Base-by-base conservation (phyloP, 306 rosid genomes). In the Crotalaria pallida region DNA sequence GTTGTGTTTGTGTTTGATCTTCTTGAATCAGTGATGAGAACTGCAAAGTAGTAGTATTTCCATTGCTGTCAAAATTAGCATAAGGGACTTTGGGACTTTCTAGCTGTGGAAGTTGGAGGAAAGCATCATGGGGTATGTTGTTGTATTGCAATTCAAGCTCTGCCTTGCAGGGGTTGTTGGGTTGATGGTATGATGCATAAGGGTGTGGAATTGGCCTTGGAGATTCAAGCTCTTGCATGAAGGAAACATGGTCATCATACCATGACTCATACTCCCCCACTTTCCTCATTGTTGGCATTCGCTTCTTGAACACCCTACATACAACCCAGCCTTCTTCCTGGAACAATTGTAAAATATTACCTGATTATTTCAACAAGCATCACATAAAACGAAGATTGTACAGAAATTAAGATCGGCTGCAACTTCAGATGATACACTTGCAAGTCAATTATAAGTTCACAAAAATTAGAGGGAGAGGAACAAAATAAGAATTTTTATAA, bases 301-400 rank as follows among this genome's bases (percentile, higher is more conserved):
- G 27, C 83, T 92, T 92, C 86, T 84, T 92, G 85, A 89, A 89
- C 65, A 92, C 94, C 65, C 94, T 84, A 49, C 97, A 88, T n/a
- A 85, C 97, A 61, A 82, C 96, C 96, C 97, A 92, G 11, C 96
- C 96, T 84, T 88, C 96, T 81, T 89, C 88, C 88, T 84, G 85
- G 17, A 22, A 2, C 7, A 10, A 1, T 15, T 16, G 17, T 12
- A 53, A 17, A 24, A 1, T 3, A 8, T 29, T 10, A 10, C 8
- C n/a, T 22, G 6, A 57, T 15, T 13, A 29, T 57, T 57, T 57
- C 59, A 53, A 29, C 41, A 2, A 57, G 18, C 31, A 21, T 6
- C 63, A 27, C 40, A 24, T 13, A 57, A n/a, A 48, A 57, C 21
- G 11, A 57, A 13, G 17, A n/a, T 21, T n/a, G 6, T 27, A 24